phyloP scores from a whole-genome alignment of 2,329 filamentous ascomycete species.

The Dissoconium aciculare region DNA sequence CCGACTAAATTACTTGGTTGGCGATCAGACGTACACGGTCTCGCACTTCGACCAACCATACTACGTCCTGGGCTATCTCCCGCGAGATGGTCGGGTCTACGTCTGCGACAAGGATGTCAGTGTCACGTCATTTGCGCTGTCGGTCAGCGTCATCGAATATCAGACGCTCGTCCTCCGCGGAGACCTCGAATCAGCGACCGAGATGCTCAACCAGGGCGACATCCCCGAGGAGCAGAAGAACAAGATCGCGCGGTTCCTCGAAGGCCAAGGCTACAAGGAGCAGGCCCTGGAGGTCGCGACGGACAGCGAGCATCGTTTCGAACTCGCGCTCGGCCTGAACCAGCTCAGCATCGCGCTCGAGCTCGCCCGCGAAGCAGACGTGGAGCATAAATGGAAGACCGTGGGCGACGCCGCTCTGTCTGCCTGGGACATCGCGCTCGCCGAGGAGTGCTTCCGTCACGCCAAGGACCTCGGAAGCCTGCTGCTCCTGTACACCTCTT shows the following conservation, averaged over 20 bases:
- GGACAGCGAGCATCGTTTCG: slow-evolving; percentile 91
- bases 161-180: slow-evolving; percentile 89
- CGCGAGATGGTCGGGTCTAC: slow-evolving; percentile 88
- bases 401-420: slow-evolving; percentile 82
- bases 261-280: slow-evolving; percentile 94
- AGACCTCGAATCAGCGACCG: slow-evolving; percentile 80
- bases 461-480: slow-evolving; percentile 83
- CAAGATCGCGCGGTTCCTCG: slow-evolving; percentile 93
- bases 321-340: slow-evolving; percentile 69
- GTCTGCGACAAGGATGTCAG: slow-evolving; percentile 90
- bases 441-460: slow-evolving; percentile 82
- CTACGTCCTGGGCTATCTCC: slow-evolving; percentile 91
- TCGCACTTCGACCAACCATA: slow-evolving; percentile 92
- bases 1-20: slow-evolving; percentile 92
- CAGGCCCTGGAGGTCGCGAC: slow-evolving; percentile 87
- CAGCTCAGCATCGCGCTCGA: slow-evolving; percentile 75
- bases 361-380: slow-evolving; percentile 67
- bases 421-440: slow-evolving; percentile 74
- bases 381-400: slow-evolving; percentile 96
- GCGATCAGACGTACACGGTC: slow-evolving; percentile 94
- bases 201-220: slow-evolving; percentile 52
- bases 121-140: slow-evolving; percentile 79
- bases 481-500: slow-evolving; percentile 76
- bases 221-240: slow-evolving; percentile 91
- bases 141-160: slow-evolving; percentile 86